A percentile compares a stretch with the other conserved stretches of the same genome.
Evolutionary conservation across 2,329 filamentous ascomycete genomes (phyloP).

Genomic region (Exophiala sideris): DNA sequence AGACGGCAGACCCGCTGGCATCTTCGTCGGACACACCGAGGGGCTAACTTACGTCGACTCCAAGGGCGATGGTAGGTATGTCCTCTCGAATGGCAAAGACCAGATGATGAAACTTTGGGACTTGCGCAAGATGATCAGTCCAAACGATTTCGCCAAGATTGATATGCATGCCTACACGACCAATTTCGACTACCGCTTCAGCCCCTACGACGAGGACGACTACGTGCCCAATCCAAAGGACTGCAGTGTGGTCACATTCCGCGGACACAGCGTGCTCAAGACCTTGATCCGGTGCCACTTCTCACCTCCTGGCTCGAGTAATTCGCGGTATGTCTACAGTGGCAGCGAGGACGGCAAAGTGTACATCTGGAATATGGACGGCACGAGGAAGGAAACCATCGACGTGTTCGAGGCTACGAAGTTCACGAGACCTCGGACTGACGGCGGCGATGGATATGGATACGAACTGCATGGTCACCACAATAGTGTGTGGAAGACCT

Average conservation of each 20-base stretch:
- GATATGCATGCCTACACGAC: slow-evolving; percentile 53
- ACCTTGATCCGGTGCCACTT: slow-evolving; percentile 96
- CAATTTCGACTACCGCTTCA: slow-evolving; percentile 62
- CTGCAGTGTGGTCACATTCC: slow-evolving; percentile 89
- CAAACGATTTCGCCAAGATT: slow-evolving; percentile 52
- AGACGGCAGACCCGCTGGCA: slow-evolving; percentile 60
- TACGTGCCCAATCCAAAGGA: slow-evolving; percentile 72
- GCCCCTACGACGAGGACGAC: slow-evolving; percentile 47
- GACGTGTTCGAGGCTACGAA: slow-evolving; percentile 71
- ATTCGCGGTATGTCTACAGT: slow-evolving; percentile 88
- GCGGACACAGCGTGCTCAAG: slow-evolving; percentile 81
- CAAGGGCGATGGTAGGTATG: slow-evolving; percentile 84
- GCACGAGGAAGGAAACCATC: slow-evolving; percentile 72
- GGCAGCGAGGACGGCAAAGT: slow-evolving; percentile 87
- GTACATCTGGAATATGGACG: slow-evolving; percentile 91
- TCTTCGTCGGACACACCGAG: slow-evolving; percentile 64
- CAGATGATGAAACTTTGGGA: slow-evolving; percentile 99
- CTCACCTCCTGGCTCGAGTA: slow-evolving; percentile 77
- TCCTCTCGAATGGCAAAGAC: slow-evolving; percentile 91
- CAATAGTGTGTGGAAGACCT: slow-evolving; percentile 63
- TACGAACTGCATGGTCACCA: slow-evolving; percentile 43
- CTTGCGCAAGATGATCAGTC: slow-evolving; percentile 79
- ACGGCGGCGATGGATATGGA: slow-evolving; percentile 56
- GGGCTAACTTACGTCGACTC: slow-evolving; percentile 67
- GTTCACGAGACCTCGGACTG: slow-evolving; percentile 56